Evolutionary conservation across 2,329 filamentous ascomycete genomes (phyloP).

Genomic region (Macrophomina tecta): DNA sequence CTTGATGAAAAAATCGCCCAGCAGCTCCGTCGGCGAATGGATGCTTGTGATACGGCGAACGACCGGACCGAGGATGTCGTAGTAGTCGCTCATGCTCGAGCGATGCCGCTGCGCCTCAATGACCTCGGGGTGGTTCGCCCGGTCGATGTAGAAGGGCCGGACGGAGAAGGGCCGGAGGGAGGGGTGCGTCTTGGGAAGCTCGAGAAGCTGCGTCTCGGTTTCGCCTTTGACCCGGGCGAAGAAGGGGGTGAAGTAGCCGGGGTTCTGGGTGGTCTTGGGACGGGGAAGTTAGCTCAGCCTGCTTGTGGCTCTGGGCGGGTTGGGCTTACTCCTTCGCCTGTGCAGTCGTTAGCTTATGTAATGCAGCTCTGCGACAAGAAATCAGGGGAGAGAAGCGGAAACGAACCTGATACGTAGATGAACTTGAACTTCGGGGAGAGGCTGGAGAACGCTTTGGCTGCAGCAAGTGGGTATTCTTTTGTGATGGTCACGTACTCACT

Average conservation of each 20-base stretch:
- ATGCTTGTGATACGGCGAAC: slow-evolving; percentile 32
- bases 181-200: slow-evolving; percentile 52
- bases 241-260: slow-evolving; percentile 60
- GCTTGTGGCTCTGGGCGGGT: no score
- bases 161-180: slow-evolving; percentile 62
- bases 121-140: slow-evolving; percentile 48
- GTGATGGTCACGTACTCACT: slow-evolving; percentile 72
- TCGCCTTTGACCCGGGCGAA: slow-evolving; percentile 72
- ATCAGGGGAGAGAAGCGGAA: not conserved
- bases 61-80: slow-evolving; percentile 32
- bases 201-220: slow-evolving; percentile 65
- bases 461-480: slow-evolving; percentile 67
- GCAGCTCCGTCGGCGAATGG: slow-evolving; percentile 54
- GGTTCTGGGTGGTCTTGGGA: slow-evolving; percentile 56
- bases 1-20: slow-evolving; percentile 56
- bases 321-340: slow-evolving; percentile 56
- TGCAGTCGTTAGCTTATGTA: no score
- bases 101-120: slow-evolving; percentile 40
- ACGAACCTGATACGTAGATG: slow-evolving; percentile 65
- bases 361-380: no score
- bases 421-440: slow-evolving; percentile 68
- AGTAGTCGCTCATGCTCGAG: not conserved
- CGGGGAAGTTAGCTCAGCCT: no score
- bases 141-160: slow-evolving; percentile 67
- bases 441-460: slow-evolving; percentile 64